Evolutionary conservation across 139 green algal species (phyloP).

Genomic region (Chlorella sp.): DNA sequence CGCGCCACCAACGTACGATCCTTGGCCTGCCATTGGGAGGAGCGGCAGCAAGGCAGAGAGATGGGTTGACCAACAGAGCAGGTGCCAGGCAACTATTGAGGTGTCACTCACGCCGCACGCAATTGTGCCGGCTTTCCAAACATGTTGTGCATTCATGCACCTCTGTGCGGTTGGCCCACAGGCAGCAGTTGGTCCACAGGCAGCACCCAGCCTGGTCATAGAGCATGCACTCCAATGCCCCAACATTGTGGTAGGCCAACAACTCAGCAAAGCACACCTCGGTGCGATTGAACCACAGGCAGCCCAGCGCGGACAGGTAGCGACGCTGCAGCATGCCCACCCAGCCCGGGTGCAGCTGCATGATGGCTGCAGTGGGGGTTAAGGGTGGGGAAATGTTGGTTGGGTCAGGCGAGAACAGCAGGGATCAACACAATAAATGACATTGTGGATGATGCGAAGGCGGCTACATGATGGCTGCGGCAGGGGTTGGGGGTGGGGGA

Average conservation of each 20-base stretch:
- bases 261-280: conserved; percentile 82
- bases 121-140: too few relatives aligned
- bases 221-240: too few relatives aligned
- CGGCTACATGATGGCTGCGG: conserved; percentile 92
- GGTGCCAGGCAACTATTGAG: too few relatives aligned
- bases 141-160: too few relatives aligned
- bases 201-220: too few relatives aligned
- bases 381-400: not conserved
- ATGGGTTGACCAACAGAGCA: too few relatives aligned
- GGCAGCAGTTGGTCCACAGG: too few relatives aligned
- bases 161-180: too few relatives aligned
- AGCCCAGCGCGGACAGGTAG: conserved; percentile 88
- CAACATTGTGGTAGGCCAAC: too few relatives aligned
- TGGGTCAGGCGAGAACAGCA: not conserved
- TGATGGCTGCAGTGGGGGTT: conserved; percentile 68
- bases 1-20: conserved; percentile 84
- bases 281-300: conserved; percentile 98
- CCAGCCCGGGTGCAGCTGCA: conserved; percentile 93
- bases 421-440: too few relatives aligned
- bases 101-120: too few relatives aligned
- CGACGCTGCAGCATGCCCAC: conserved; percentile 89
- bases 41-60: not conserved
- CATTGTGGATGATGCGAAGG: too few relatives aligned
- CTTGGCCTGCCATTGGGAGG: conserved; percentile 69
- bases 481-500: not conserved